Evolutionary conservation across 495 filamentous ascomycete species (phyloP), one percentile per base, ranked within the genome.

Genomic region (Xylaria venustula): DNA sequence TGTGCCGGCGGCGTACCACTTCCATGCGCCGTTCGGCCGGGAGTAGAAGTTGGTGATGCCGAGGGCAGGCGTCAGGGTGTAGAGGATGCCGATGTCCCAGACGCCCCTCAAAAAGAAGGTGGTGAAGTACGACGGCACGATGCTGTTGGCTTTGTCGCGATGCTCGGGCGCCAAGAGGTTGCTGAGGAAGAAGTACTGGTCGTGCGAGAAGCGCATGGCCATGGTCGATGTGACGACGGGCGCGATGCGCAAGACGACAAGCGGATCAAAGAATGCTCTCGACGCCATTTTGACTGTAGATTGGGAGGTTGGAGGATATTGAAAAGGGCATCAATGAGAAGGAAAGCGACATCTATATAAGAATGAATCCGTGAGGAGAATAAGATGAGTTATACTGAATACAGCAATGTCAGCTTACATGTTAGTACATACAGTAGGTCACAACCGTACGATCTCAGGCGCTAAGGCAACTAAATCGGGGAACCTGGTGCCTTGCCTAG

Each of bases 151-250:
- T 19, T 54, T 34, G 6, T 40, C 49, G 8, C 68, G 67, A 12
- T 66, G 49, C 41, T 42, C 53, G 2, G 61, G 58, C 9, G 42
- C 42, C 41, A 64, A 28, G 60, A 64, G 67, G 47, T 61, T 60
- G 30, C 45, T 54, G 61, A 71, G 68, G 57, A 73, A 72, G 25
- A 74, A 55, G 48, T 68, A 70, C 56, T 76, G 72, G 55, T 75
- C 67, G 5, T 62, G 57, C 8, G 76, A 71, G 57, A 67, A 72
- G 36, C 64, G 67, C 20, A 79, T 66, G 3, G 72, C 73, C 49
- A 63, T 72, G 0, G 75, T 77, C 49, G 76, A 77, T n/a, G 72
- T 72, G 55, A 77, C 50, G 0, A 79, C 66, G 3, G 77, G 77
- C 12, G 69, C 67, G 6, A 71, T 47, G 20, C 73, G 72, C 26